phyloP scores from a whole-genome alignment of 1,284 basidiomycete species.

The Blastosporella zonata region DNA sequence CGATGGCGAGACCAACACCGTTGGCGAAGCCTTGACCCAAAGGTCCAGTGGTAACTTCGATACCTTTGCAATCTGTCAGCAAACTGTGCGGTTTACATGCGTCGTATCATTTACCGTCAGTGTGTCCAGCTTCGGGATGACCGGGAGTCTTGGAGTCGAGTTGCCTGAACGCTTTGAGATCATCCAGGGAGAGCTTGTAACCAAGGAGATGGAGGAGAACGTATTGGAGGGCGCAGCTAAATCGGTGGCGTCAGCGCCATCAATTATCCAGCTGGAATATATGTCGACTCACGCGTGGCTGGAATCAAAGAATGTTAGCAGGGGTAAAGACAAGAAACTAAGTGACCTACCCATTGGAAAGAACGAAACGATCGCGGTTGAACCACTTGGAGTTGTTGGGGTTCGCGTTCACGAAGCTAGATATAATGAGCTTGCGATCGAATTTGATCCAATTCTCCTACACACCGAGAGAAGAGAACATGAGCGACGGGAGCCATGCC shows the following conservation, averaged over 20 bases:
- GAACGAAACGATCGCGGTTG: constrained; percentile 87
- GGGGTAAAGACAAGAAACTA: not conserved
- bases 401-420: constrained; percentile 82
- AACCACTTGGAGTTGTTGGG: constrained; percentile 89
- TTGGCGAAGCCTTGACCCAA: constrained; percentile 94
- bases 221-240: constrained; percentile 83
- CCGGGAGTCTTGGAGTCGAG: constrained; percentile 87
- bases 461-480: constrained; percentile 77
- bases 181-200: constrained; percentile 81
- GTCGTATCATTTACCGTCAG: constrained; percentile 57
- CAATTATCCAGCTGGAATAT: constrained; percentile 9
- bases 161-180: constrained; percentile 85
- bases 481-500: constrained; percentile 90
- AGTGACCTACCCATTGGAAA: constrained; percentile 71
- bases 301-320: constrained; percentile 2
- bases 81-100: not conserved
- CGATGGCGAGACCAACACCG: constrained; percentile 91
- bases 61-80: constrained; percentile 38
- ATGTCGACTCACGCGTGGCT: constrained; percentile 64
- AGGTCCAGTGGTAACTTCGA: constrained; percentile 96
- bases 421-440: constrained; percentile 7
- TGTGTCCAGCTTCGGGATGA: constrained; percentile 87
- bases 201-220: constrained; percentile 81
- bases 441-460: not conserved
- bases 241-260: not conserved